These are phyloP conservation scores for Rhizophagus prolifer DNA, from an alignment of 192 early-diverging fungal genomes.

Conservation along the genomic window DNA sequence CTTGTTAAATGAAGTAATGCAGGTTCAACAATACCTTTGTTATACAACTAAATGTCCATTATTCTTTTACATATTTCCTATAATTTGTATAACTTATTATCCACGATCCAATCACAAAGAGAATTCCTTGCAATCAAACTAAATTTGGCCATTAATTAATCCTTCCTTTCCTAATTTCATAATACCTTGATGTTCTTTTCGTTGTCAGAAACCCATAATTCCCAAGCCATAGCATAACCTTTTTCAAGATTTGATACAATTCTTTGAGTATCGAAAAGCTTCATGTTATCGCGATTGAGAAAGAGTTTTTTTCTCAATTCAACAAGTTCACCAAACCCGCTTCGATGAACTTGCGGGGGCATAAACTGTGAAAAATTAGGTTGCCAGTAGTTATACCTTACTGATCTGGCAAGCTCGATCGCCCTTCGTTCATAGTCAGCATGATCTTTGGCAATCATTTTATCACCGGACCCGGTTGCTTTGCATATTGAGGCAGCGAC, in stretches of 20 bases:
- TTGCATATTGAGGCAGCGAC: conserved; percentile 85
- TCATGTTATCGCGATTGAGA: conserved; percentile 72
- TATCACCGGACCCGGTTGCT: conserved; percentile 71
- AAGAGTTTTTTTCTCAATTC: conserved; percentile 71
- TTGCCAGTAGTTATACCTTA: conserved; percentile 26
- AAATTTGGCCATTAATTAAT: not conserved
- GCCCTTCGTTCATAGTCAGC: conserved; percentile 68
- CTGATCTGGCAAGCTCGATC: conserved; percentile 54
- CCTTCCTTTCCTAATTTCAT: not conserved
- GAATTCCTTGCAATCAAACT: not conserved
- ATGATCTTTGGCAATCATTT: conserved; percentile 66
- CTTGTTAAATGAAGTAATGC: not conserved
- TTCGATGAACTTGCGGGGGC: conserved; percentile 35
- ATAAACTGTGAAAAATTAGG: not conserved
- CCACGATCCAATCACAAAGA: too few species aligned
- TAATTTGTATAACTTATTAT: too few species aligned
- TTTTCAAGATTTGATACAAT: conserved; percentile 85
- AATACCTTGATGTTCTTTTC: conserved; percentile 33
- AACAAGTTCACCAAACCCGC: conserved; percentile 54
- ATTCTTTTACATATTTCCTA: too few species aligned
- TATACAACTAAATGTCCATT: not conserved
- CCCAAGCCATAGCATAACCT: conserved; percentile 71
- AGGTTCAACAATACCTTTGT: not conserved
- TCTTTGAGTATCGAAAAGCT: conserved; percentile 83
- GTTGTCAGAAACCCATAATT: conserved; percentile 63